Evolutionary conservation across 2,329 filamentous ascomycete species (phyloP).

Genomic region (Nemania diffusa): DNA sequence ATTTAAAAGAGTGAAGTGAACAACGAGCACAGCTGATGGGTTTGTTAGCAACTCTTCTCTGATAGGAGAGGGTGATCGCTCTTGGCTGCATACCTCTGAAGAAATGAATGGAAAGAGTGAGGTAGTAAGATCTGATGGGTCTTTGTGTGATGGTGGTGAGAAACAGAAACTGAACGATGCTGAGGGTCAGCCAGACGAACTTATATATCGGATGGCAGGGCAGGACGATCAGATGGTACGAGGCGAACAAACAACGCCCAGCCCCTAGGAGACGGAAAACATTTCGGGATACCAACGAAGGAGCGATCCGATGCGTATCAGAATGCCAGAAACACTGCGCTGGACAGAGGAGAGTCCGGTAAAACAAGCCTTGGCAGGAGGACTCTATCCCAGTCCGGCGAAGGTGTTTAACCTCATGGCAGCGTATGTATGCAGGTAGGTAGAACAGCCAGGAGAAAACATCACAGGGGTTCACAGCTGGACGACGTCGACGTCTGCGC

Average conservation of each 20-base stretch:
- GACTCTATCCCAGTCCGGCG: constrained; percentile 31
- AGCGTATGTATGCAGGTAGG: no score
- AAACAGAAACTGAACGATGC: constrained; percentile 41
- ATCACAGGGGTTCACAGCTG: constrained; percentile 12
- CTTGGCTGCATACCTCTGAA: constrained; percentile 55
- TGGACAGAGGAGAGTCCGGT: constrained; percentile 39
- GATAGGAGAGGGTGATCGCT: constrained; percentile 8
- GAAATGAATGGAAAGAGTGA: constrained; percentile 56
- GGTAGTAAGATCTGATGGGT: constrained; percentile 49
- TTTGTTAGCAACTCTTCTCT: constrained; percentile 39
- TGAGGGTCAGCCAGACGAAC: constrained; percentile 40
- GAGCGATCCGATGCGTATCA: constrained; percentile 56
- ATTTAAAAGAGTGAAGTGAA: constrained; percentile 56
- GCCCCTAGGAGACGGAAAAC: constrained; percentile 42
- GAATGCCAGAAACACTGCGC: constrained; percentile 46
- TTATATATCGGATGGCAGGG: constrained; percentile 53
- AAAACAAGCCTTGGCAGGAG: constrained; percentile 44
- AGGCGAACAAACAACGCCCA: constrained; percentile 46
- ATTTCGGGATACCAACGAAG: constrained; percentile 53
- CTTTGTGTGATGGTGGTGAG: constrained; percentile 51
- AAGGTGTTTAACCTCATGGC: constrained; percentile 35
- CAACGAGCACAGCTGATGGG: constrained; percentile 60
- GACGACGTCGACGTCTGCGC: background rate
- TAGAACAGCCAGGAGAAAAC: constrained; percentile 37
- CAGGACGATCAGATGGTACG: constrained; percentile 41